phyloP scores from a whole-genome alignment of 108 stramenopile species.

The Skeletonema marinoi region DNA sequence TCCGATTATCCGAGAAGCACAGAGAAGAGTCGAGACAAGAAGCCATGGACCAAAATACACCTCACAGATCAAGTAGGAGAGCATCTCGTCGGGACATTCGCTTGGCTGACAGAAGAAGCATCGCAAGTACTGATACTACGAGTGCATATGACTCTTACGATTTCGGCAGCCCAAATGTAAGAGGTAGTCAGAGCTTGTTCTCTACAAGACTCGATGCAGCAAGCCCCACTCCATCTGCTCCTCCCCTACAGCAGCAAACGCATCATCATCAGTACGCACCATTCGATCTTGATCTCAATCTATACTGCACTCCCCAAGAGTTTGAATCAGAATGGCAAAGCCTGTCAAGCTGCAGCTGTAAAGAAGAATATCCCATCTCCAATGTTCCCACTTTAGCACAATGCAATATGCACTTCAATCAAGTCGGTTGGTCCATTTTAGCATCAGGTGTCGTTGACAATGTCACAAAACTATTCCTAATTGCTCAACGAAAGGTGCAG shows the following conservation, averaged over 20 bases:
- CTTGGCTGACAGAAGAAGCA: not conserved
- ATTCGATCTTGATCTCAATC: constrained; percentile 4
- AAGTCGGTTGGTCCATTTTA: constrained; percentile 14
- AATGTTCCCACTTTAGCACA: constrained; percentile 10
- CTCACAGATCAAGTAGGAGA: not conserved
- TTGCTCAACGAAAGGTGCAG: constrained; percentile 18
- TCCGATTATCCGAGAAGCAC: not conserved
- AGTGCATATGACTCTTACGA: not conserved
- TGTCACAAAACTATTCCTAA: constrained; percentile 12
- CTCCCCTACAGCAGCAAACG: not conserved
- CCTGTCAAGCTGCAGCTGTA: constrained; percentile 3
- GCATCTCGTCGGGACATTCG: not conserved
- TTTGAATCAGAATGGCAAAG: constrained; percentile 23
- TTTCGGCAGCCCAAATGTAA: not conserved
- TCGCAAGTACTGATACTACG: not conserved
- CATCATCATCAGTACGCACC: not conserved
- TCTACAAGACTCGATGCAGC: constrained; percentile 7
- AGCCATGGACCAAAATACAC: not conserved
- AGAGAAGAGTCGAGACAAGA: not conserved
- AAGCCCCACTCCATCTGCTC: not conserved
- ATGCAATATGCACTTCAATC: constrained; percentile 17
- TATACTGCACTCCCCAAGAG: constrained; percentile 22
- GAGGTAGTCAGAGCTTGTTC: constrained; percentile 1
- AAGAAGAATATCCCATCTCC: not conserved
- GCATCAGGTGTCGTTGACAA: constrained; percentile 20